Evolutionary conservation across 2,329 filamentous ascomycete genomes (phyloP), one percentile per base, ranked within the genome.

Genomic region (Scopulariopsis brevicaulis): DNA sequence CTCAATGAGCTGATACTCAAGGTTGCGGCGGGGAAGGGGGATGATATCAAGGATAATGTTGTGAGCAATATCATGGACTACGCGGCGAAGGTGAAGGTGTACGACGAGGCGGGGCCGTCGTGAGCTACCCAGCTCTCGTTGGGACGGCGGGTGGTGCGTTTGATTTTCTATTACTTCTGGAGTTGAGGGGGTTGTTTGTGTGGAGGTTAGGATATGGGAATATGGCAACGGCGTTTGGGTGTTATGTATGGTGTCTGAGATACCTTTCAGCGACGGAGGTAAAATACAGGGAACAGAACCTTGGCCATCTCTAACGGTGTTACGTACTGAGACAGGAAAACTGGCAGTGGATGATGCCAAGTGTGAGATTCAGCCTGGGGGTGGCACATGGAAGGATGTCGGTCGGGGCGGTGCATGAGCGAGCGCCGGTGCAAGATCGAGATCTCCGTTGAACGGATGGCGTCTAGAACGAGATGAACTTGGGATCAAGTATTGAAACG

Each of bases 1-100:
- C 77, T 99, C 28, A 99, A 99, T 66, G 94, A 99, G 70, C 74
- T 97, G 55, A 87, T 99, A 54, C 72, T 99, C 60, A 80, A 85
- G 56, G 87, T 99, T 11, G 94, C 90, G 0, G 91, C 90, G 0
- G 94, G 94, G 0, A 85, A 83, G 64, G 94, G 94, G 4, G 81
- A 92, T 60, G 78, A 83, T 32, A 93, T 99, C 62, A 76, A 86
- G 54, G 84, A 95, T 61, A 84, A 81, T 53, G 83, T 96, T 24
- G 79, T 89, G 57, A 96, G 90, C 62, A 87, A 89, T 60, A 97
- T 99, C 61, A 74, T 72, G 40, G 81, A 90, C 65, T 96, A 96
- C 70, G 85, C 91, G 0, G 85, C 87, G 37, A 90, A 85, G 65
- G 89, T 96, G 28, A 85, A 89, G 73, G 85, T 97, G 53, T 89